Conservation (phyloP, 2,329 filamentous ascomycete genomes). For the Talaromyces sp. region DNA sequence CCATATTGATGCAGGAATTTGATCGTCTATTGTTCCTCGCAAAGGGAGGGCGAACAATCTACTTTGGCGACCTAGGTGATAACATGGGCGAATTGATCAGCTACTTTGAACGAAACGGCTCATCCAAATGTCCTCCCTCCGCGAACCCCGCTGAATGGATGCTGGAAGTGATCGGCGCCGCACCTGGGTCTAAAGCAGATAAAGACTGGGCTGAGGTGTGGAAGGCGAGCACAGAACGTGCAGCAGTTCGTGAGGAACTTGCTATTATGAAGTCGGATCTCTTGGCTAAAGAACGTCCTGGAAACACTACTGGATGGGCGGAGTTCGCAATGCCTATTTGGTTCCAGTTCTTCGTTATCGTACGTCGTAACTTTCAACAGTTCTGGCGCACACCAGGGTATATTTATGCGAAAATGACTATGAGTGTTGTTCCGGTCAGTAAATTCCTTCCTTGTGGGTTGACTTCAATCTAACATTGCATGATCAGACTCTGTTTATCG, state of each 20-base stretch:
- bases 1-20: constrained; percentile 87
- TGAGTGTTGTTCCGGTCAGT: constrained; percentile 47
- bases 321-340: constrained; percentile 78
- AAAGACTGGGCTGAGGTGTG: constrained; percentile 63
- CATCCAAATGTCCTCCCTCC: constrained; percentile 54
- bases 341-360: constrained; percentile 64
- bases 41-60: constrained; percentile 63
- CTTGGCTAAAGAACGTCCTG: constrained; percentile 52
- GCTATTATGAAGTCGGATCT: constrained; percentile 49
- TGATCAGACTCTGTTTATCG: constrained; percentile 67
- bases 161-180: constrained; percentile 58
- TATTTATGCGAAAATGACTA: constrained; percentile 75
- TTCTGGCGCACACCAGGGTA: constrained; percentile 90
- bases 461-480: not conserved
- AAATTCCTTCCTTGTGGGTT: not conserved
- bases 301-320: constrained; percentile 51
- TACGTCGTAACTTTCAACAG: constrained; percentile 76
- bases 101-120: constrained; percentile 68
- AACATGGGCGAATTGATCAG: constrained; percentile 63
- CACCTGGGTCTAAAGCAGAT: constrained; percentile 60
- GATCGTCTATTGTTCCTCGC: constrained; percentile 63
- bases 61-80: constrained; percentile 64
- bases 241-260: constrained; percentile 54
- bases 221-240: constrained; percentile 57
- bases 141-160: constrained; percentile 77